Conservation (phyloP, 2,329 filamentous ascomycete genomes). For the Chaetomiaceae sp. region DNA sequence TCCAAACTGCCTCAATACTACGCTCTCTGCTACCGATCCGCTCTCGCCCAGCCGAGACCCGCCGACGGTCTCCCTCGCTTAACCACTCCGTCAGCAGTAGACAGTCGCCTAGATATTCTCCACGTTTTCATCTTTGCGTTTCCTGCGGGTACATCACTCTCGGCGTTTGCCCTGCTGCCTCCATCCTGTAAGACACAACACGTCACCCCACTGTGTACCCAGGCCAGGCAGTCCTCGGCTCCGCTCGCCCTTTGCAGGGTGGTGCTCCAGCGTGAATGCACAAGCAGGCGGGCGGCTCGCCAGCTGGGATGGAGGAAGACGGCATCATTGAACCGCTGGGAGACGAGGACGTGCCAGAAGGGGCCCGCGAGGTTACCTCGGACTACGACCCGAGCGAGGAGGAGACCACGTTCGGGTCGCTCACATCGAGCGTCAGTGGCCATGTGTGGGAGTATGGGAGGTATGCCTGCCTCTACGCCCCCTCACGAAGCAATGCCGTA, state of each 20-base stretch:
- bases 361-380: slow-evolving; percentile 19
- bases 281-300: background rate
- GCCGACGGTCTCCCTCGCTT: background rate
- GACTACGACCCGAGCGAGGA: slow-evolving; percentile 24
- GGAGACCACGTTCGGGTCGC: slow-evolving; percentile 22
- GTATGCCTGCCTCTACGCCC: slow-evolving; percentile 8
- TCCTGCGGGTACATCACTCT: too few relatives aligned
- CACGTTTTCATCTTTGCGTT: too few relatives aligned
- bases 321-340: slow-evolving; percentile 17
- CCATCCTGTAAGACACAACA: too few relatives aligned
- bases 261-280: slow-evolving; percentile 17
- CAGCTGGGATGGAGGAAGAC: slow-evolving; percentile 21
- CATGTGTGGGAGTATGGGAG: slow-evolving; percentile 28
- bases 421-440: slow-evolving; percentile 24
- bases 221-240: too few relatives aligned
- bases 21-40: background rate
- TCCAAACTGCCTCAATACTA: background rate
- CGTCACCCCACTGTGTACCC: too few relatives aligned
- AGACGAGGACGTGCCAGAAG: slow-evolving; percentile 14
- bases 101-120: too few relatives aligned
- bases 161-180: too few relatives aligned
- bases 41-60: background rate
- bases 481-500: background rate
- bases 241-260: too few relatives aligned
- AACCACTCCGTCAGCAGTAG: too few relatives aligned